Conservation (phyloP, 306 rosid genomes). For the Urtica urens region DNA sequence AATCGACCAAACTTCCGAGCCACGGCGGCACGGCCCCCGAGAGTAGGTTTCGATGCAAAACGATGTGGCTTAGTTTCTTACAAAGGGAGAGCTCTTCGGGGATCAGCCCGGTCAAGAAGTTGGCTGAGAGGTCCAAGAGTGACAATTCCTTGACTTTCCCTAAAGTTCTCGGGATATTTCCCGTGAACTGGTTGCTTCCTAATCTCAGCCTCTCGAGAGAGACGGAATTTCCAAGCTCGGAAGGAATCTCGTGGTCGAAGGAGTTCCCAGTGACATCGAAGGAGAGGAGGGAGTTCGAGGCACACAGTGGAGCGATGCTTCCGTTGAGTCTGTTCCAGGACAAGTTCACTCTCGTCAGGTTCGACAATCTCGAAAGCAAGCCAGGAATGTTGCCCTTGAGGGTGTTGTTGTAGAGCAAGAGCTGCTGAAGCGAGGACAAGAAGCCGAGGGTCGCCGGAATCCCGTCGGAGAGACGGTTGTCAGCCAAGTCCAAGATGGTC, state of each 20-base stretch:
- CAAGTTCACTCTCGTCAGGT: conserved; percentile 75
- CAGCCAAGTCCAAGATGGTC: conserved; percentile 69
- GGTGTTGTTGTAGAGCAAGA: conserved; percentile 91
- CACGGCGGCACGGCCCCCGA: conserved; percentile 61
- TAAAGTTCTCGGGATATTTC: conserved; percentile 58
- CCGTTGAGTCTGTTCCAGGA: conserved; percentile 73
- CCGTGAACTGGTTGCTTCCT: conserved; percentile 62
- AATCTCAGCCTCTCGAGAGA: conserved; percentile 66
- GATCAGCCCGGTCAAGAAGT: conserved; percentile 55
- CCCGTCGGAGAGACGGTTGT: conserved; percentile 58
- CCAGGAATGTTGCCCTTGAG: conserved; percentile 87
- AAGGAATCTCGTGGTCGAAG: conserved; percentile 61
- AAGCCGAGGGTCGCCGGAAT: conserved; percentile 61
- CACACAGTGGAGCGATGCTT: conserved; percentile 51
- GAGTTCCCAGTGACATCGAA: conserved; percentile 66
- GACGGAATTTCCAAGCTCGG: conserved; percentile 53
- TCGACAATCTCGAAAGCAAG: conserved; percentile 38
- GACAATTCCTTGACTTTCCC: conserved; percentile 47
- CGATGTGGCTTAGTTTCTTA: conserved; percentile 57
- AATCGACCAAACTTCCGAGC: conserved; percentile 61
- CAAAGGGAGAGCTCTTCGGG: conserved; percentile 73
- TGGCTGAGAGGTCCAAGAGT: conserved; percentile 66
- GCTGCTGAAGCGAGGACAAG: conserved; percentile 42
- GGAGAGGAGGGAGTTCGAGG: conserved; percentile 54
- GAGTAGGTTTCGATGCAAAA: conserved; percentile 48